Evolutionary conservation across 1,139 yeast species (phyloP).

Genomic region (Suhomyces maxii): DNA sequence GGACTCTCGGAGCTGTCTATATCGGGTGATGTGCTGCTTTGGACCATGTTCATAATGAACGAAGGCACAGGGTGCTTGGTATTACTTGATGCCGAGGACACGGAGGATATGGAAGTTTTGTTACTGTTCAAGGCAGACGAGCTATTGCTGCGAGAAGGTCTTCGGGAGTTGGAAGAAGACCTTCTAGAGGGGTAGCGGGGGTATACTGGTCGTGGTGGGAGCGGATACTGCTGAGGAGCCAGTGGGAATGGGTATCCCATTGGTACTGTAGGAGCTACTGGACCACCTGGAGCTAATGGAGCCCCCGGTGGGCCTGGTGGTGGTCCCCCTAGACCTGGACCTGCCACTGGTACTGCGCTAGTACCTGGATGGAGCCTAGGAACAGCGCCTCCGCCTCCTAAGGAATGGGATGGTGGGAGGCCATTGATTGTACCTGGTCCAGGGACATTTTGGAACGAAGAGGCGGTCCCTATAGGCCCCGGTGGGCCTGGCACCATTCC

Average conservation of each 20-base stretch:
- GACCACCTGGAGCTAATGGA: not conserved
- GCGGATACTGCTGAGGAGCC: not conserved
- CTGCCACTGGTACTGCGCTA: no score
- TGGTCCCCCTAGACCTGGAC: no score
- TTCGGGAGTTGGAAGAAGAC: slow-evolving; percentile 13
- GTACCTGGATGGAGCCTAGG: no score
- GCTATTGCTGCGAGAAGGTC: slow-evolving; percentile 14
- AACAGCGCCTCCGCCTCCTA: not conserved
- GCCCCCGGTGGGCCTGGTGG: not conserved
- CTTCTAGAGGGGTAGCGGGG: slow-evolving; percentile 10
- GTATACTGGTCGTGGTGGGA: slow-evolving; percentile 1
- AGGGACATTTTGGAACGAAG: not conserved
- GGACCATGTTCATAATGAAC: slow-evolving; percentile 33
- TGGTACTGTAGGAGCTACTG: not conserved
- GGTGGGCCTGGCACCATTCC: no score
- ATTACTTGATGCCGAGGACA: slow-evolving; percentile 2
- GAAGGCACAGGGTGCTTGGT: slow-evolving; percentile 22
- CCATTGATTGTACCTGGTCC: not conserved
- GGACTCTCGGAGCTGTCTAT: not conserved
- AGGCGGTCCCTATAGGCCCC: no score
- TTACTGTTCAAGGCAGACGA: slow-evolving; percentile 6
- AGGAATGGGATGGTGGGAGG: not conserved
- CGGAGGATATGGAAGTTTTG: slow-evolving; percentile 13
- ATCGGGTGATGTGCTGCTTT: not conserved
- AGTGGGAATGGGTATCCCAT: not conserved